Conservation (phyloP, 345 rosid genomes). For the Ricinus communis region DNA sequence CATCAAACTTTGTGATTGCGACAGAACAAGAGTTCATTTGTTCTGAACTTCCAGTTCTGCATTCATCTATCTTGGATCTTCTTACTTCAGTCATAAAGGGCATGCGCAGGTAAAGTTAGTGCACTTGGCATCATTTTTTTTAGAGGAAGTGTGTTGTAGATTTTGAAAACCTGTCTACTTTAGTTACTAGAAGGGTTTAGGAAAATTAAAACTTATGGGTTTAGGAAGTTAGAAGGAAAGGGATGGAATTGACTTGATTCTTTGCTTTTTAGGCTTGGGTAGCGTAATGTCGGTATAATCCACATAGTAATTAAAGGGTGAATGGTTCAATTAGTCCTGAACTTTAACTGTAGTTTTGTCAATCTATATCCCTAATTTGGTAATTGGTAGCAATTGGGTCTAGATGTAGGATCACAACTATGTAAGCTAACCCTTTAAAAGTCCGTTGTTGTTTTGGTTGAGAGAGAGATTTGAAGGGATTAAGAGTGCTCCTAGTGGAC, state of each 20-base stretch:
- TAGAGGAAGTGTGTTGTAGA: neutral
- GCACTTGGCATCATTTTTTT: neutral
- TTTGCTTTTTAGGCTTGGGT: neutral
- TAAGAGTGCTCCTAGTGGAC: too few species aligned
- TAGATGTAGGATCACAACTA: too few species aligned
- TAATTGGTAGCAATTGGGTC: neutral
- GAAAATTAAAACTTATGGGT: too few species aligned
- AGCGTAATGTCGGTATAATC: too few species aligned
- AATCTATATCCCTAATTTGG: neutral
- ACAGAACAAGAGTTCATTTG: constrained; percentile 75
- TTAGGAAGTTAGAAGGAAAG: neutral
- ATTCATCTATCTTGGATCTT: constrained; percentile 60
- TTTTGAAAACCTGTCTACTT: neutral
- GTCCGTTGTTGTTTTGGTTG: neutral
- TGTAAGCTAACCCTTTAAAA: too few species aligned
- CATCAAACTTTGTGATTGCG: constrained; percentile 51
- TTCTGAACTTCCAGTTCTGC: constrained; percentile 76
- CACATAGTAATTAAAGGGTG: neutral
- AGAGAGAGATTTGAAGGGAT: neutral
- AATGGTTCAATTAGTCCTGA: neutral
- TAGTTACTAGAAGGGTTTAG: neutral
- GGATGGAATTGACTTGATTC: neutral
- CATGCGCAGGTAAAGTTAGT: constrained; percentile 55
- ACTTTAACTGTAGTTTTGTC: neutral
- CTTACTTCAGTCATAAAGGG: constrained; percentile 59